phyloP scores from a whole-genome alignment of 371 early-diverging fungal species.

The Basidiobolus meristosporus region DNA sequence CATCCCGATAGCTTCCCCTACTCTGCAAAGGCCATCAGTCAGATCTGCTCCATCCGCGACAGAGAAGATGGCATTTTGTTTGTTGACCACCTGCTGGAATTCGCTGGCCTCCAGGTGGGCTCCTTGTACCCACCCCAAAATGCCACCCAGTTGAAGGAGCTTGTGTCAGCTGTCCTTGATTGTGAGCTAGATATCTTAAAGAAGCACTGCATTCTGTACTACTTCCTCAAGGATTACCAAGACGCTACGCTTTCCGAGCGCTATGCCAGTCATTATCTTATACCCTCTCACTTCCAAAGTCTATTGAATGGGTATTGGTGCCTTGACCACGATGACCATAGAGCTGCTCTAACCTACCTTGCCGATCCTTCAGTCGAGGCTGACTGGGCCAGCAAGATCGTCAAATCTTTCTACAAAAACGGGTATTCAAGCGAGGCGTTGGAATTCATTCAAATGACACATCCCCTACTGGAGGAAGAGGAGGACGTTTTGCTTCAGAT shows the following conservation, averaged over 20 bases:
- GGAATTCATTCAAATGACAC: too few relatives aligned
- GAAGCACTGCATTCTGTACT: not conserved
- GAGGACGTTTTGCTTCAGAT: too few relatives aligned
- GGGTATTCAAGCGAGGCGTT: too few relatives aligned
- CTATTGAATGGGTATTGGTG: not conserved
- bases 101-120: constrained; percentile 1
- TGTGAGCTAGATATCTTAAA: not conserved
- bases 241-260: not conserved
- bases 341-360: not conserved
- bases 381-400: too few relatives aligned
- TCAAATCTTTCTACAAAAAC: too few relatives aligned
- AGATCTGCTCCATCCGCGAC: too few relatives aligned
- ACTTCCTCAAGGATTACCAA: not conserved
- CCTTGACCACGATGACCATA: not conserved
- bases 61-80: constrained; percentile 2
- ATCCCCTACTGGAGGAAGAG: too few relatives aligned
- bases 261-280: not conserved
- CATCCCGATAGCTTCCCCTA: too few relatives aligned
- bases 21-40: too few relatives aligned
- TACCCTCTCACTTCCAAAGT: too few relatives aligned
- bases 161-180: not conserved
- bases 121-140: not conserved
- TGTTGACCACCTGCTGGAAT: constrained; percentile 1
- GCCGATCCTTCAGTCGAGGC: not conserved
- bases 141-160: not conserved